Evolutionary conservation across 306 rosid species (phyloP), one percentile per base, ranked within the genome.

Genomic region (Sphenostylis stenocarpa): DNA sequence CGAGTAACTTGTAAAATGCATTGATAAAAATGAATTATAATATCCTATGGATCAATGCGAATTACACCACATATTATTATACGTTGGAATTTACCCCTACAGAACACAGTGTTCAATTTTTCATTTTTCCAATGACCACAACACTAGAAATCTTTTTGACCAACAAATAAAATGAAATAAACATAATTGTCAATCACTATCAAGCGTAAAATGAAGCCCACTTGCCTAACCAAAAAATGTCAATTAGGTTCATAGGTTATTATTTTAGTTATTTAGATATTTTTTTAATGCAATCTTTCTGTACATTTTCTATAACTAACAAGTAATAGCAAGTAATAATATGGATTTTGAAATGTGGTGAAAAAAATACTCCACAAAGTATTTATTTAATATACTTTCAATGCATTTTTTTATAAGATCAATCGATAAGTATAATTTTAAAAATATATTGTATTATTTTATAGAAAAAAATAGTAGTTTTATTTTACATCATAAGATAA

Each of bases 131-230:
- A 62, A 15, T 20, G 69, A 63, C 16, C 77, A 17, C 55, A 53
- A 31, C 61, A 2, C 43, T 31, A 29, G 47, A 47, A n/a, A 73
- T 28, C 21, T 4, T 53, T 5, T 57, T 68, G 52, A 68, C 77
- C 60, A 67, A 57, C 45, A 65, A 47, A 41, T 36, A 21, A 47
- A 61, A 48, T 23, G 14, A 56, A 31, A 31, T 31, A 29, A 2
- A 29, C 33, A 1, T 6, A 61, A 43, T 72, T 64, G 69, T 7
- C 49, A 38, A 72, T 72, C 79, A 38, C 68, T n/a, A 36, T 63
- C 78, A 45, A 45, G n/a, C 23, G 38, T 2, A 16, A 47, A 23
- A 12, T 29, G 28, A 49, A 21, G 43, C 43, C n/a, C 56, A 23
- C 67, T 31, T 69, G 5, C 75, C 17, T n/a, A 51, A 5, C 17